Percentiles rank a stretch among this genome's conserved stretches.
phyloP scores from a whole-genome alignment of 768 basidiomycete species.

The Leccinum uliginosum region DNA sequence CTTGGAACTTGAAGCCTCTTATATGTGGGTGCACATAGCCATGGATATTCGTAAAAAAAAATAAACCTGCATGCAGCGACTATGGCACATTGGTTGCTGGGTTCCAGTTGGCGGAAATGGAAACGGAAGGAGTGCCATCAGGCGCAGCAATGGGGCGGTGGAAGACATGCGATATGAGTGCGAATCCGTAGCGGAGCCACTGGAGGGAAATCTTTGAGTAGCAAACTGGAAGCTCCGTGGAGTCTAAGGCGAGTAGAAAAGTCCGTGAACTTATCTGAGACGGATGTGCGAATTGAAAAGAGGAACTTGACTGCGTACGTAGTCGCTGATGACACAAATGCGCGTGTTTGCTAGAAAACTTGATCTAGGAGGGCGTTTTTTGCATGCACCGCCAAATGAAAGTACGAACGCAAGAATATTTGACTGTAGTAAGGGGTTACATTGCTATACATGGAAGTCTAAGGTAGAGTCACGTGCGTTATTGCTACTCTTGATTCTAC shows the following conservation, averaged over 20 bases:
- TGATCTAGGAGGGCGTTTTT: constrained; percentile 14
- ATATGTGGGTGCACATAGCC: constrained; percentile 16
- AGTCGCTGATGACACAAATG: constrained; percentile 2
- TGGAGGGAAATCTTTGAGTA: neutral
- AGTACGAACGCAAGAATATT: neutral
- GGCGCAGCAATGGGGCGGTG: neutral
- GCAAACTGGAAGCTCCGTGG: neutral
- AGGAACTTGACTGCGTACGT: neutral
- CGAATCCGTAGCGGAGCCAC: neutral
- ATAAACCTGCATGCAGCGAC: neutral
- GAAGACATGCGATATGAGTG: neutral
- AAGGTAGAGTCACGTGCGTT: neutral
- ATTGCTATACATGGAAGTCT: neutral
- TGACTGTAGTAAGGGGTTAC: neutral
- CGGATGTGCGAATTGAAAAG: neutral
- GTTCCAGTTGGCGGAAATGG: constrained; percentile 16
- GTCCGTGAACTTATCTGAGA: neutral
- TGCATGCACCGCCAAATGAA: constrained; percentile 14
- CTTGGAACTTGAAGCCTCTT: constrained; percentile 5
- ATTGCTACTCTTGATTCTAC: neutral
- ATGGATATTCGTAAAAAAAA: constrained; percentile 2
- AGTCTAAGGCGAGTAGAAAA: neutral
- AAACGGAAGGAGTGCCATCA: neutral
- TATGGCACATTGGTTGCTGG: constrained; percentile 4
- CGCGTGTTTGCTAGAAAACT: constrained; percentile 7